Base-by-base conservation (phyloP, 805 yeast genomes). In the Suhomyces faveliae region DNA sequence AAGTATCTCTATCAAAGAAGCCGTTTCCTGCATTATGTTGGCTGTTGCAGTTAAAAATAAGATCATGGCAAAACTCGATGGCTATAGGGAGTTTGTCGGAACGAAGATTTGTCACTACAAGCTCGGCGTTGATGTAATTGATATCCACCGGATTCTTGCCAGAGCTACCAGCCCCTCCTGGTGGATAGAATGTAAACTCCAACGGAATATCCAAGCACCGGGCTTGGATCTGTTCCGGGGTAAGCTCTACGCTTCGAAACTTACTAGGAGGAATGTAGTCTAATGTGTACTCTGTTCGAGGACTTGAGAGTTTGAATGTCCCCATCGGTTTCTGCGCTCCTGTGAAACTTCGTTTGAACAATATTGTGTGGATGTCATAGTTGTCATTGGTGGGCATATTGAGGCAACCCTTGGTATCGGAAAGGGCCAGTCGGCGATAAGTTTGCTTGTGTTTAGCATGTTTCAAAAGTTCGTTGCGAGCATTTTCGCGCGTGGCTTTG, bases 71-170 rank as follows among this genome's bases (percentile, higher is more conserved):
- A 23, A 72, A 48, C 54, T 71, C 77, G 8, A 72, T 46, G 1
- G 77, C 76, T 10, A 72, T 67, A 2, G 72, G 67, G 21, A 55
- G 52, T 42, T 63, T 60, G 11, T 62, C 58, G 1, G 76, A 66
- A 38, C 62, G 55, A 13, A 65, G 50, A 17, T 74, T 65, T 25
- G 64, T 43, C 1, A 61, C 73, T 3, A 62, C 63, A 22, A 72
- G 57, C 35, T 69, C 74, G 2, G 64, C 62, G 2, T 38, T 27
- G 8, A 62, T 50, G 1, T 42, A 12, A 33, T 57, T 62, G 40
- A 66, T 49, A 29, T 58, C 59, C 3, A 45, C 19, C 1, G 68
- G 66, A 5, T 49, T 51, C 29, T 57, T 56, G 17, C 41, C 47
- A 0, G 52, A 39, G 12, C 35, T 39, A 13, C 23, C 37, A 5